These are phyloP conservation scores for Talaromyces sp. DNA, from an alignment of 2,329 filamentous ascomycete species.

Conservation along the genomic window DNA sequence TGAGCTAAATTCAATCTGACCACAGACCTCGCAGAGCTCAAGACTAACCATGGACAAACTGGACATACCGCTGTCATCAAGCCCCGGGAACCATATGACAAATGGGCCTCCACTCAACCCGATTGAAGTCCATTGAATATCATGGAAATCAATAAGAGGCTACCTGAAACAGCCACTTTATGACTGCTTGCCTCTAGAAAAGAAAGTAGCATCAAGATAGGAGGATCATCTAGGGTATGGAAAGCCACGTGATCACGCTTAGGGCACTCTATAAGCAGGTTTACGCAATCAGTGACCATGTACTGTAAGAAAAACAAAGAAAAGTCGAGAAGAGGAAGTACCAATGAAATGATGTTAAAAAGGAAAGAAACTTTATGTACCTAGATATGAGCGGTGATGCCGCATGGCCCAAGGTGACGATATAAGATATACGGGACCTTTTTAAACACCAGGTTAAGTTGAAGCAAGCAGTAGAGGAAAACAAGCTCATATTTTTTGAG, in stretches of 20 bases:
- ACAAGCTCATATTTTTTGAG: slow-evolving; percentile 5
- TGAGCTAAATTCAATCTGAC: no score
- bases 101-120: not conserved
- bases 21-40: no score
- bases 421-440: not conserved
- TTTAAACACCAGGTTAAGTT: not conserved
- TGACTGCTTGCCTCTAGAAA: not conserved
- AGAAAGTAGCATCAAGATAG: not conserved
- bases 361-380: not conserved
- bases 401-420: not conserved
- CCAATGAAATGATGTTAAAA: not conserved
- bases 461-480: not conserved
- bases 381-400: not conserved
- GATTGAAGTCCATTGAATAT: not conserved
- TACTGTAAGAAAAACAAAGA: not conserved
- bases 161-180: not conserved
- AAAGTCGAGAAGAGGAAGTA: not conserved
- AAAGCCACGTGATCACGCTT: not conserved
- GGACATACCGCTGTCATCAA: not conserved
- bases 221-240: not conserved
- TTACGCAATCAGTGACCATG: not conserved
- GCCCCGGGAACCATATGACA: not conserved
- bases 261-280: not conserved
- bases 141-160: not conserved
- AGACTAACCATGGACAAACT: no score